phyloP scores from a whole-genome alignment of 2,329 filamentous ascomycete genomes.

The Sarocladiaceae sp. region DNA sequence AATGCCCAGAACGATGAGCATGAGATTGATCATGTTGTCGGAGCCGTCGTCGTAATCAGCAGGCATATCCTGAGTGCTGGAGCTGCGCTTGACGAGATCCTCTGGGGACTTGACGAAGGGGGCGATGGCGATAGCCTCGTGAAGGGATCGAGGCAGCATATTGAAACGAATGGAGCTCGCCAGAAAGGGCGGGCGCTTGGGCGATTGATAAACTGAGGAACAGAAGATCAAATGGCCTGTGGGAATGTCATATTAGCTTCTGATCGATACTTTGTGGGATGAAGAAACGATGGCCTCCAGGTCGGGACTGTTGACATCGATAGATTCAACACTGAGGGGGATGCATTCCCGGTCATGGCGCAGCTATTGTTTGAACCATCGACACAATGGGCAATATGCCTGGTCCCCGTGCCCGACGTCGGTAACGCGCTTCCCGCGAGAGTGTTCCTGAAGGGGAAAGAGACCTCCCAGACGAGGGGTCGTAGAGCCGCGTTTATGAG shows the following conservation, averaged over 20 bases:
- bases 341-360: conserved; percentile 4
- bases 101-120: conserved; percentile 8
- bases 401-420: no score
- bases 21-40: conserved; percentile 64
- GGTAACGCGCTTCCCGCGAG: no score
- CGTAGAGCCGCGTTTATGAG: background rate
- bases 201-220: conserved; percentile 1
- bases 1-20: conserved; percentile 74
- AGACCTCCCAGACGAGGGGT: background rate
- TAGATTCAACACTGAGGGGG: conserved; percentile 3
- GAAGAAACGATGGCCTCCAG: conserved; percentile 1
- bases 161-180: conserved; percentile 3
- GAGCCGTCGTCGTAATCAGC: conserved; percentile 36
- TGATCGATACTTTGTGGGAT: background rate
- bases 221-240: background rate
- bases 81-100: conserved; percentile 9
- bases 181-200: conserved; percentile 8
- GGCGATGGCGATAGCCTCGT: background rate
- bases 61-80: conserved; percentile 3
- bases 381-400: background rate
- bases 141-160: conserved; percentile 7
- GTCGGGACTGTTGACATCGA: conserved; percentile 2
- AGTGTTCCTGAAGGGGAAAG: no score
- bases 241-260: background rate
- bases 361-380: conserved; percentile 1